Evolutionary conservation across 2,329 filamentous ascomycete genomes (phyloP), one percentile per base, ranked within the genome.

Genomic region (Diaporthe sp.): DNA sequence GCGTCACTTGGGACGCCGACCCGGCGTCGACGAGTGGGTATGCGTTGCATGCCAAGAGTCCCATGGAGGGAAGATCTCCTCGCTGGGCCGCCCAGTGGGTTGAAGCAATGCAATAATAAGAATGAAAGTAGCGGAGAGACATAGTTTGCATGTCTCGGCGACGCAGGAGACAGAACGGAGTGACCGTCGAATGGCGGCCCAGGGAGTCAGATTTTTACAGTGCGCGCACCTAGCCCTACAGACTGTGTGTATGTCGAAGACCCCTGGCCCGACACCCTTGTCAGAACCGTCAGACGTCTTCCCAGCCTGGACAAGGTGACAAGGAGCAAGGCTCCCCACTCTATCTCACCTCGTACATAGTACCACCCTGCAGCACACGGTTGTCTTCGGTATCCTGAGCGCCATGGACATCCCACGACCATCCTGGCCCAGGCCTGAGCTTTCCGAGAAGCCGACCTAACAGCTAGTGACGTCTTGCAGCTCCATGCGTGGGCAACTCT

Each of bases 61-160:
- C 47, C 44, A 68, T 53, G 63, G 63, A 68, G 44, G 37, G 55
- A 63, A 60, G 47, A 47, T 55, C 42, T 53, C 47, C 71, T 72
- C 60, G 44, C n/a, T 28, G 17, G 37, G 34, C 31, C 42, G 47
- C 53, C 53, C 9, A 13, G 15, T 42, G n/a, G 37, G 28, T 47
- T 55, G 47, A 34, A 13, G 37, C 37, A 25, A 47, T 39, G 15
- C 71, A 42, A 65, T 42, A 53, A 57, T 47, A 55, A 58, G 47
- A 65, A 65, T 65, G 71, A 73, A 73, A 73, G 71, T 73, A 73
- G 71, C 71, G 71, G 71, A 65, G 71, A 73, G 55, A 73, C 71
- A 73, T 57, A 28, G 44, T 60, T 73, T 73, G 71, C 71, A 65
- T 61, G 71, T 73, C 58, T 73, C 71, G 71, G 71, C 71, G 71